Percentiles rank a stretch among this genome's conserved stretches.
These are phyloP conservation scores for Phyllosticta citrichinensis DNA, from an alignment of 2,329 filamentous ascomycete genomes.

Conservation along the genomic window DNA sequence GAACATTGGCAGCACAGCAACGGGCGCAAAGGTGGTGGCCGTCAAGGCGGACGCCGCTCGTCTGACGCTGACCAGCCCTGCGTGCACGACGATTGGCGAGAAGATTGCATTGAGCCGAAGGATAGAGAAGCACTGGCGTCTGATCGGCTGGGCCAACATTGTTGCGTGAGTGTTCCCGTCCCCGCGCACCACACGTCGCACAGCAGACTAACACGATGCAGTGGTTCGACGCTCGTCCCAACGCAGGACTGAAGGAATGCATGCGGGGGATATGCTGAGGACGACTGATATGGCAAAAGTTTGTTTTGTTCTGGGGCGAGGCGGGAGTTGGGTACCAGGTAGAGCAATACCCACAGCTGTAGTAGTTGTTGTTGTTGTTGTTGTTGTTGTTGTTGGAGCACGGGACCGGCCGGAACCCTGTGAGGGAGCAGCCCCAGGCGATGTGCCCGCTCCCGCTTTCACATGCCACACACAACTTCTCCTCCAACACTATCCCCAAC, in stretches of 20 bases:
- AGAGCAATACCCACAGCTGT: neutral
- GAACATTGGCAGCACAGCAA: conserved; percentile 96
- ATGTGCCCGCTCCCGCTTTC: neutral
- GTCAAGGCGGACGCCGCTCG: conserved; percentile 98
- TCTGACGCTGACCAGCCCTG: conserved; percentile 81
- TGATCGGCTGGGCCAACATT: conserved; percentile 34
- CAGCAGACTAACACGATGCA: conserved; percentile 11
- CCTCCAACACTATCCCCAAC: neutral
- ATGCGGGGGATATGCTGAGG: neutral
- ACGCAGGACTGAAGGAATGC: conserved; percentile 13
- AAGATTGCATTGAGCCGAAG: conserved; percentile 93
- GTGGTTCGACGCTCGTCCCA: conserved; percentile 30
- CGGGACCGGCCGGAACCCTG: neutral
- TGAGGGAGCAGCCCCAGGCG: neutral
- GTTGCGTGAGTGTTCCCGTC: conserved; percentile 26
- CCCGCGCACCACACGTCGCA: conserved; percentile 6
- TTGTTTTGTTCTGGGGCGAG: neutral
- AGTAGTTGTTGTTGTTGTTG: no score
- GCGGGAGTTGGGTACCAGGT: neutral
- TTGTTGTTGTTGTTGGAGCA: no score
- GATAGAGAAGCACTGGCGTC: conserved; percentile 98
- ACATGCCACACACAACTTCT: neutral
- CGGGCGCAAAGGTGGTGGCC: conserved; percentile 91
- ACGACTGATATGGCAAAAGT: neutral
- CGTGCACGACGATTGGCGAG: conserved; percentile 94